Percentiles rank a stretch among this genome's conserved stretches.
phyloP scores from a whole-genome alignment of 306 rosid genomes.

The Betula pendula region DNA sequence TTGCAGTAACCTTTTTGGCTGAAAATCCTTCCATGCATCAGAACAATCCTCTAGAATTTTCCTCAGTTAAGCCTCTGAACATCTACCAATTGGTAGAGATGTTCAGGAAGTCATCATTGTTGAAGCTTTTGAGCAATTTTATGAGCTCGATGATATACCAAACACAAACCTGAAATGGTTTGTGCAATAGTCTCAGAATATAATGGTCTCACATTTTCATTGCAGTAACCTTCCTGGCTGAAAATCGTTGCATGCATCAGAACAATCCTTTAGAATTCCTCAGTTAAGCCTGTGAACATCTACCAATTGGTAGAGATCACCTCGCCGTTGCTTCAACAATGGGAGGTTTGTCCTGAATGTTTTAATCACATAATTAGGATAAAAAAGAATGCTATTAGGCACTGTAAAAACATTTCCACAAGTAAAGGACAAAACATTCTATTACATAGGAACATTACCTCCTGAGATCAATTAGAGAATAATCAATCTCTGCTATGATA shows the following conservation, averaged over 20 bases:
- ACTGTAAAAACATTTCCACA: neutral
- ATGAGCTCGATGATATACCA: too few species aligned
- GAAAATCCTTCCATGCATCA: too few species aligned
- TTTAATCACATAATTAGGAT: conserved; percentile 20
- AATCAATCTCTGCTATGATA: conserved; percentile 80
- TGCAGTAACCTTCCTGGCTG: neutral
- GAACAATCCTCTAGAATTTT: too few species aligned
- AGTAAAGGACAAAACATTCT: conserved; percentile 13
- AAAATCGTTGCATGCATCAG: neutral
- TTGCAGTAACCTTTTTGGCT: too few species aligned
- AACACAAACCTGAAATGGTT: conserved; percentile 6
- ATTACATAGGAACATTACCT: conserved; percentile 43
- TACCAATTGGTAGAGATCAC: conserved; percentile 94
- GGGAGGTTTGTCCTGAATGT: conserved; percentile 77
- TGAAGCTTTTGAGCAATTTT: too few species aligned
- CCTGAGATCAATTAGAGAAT: conserved; percentile 68
- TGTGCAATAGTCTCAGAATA: conserved; percentile 1
- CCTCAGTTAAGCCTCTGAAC: too few species aligned
- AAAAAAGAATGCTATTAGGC: neutral
- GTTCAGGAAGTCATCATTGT: too few species aligned
- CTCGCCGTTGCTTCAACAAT: conserved; percentile 78
- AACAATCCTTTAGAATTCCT: neutral
- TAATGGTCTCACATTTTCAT: conserved; percentile 4
- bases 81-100: too few species aligned
- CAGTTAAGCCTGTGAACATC: conserved; percentile 74